A percentile compares a stretch with the other conserved stretches of the same genome.
Conservation (phyloP, 805 yeast species). For the Zygosaccharomyces bisporus region DNA sequence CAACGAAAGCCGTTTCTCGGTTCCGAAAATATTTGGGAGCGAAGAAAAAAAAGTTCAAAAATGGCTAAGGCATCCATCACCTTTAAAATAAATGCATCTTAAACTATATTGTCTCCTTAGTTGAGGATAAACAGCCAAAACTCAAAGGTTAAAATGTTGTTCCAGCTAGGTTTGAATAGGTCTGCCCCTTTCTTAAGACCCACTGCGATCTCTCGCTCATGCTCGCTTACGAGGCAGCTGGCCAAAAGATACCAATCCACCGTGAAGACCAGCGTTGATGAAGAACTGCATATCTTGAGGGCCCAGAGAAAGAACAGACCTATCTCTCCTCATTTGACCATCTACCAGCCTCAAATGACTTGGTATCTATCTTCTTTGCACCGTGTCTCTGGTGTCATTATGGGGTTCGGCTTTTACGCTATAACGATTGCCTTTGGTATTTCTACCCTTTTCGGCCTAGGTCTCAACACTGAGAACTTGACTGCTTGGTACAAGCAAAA, state of each 20-base stretch:
- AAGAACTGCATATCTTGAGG: conserved; percentile 65
- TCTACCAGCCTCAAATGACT: conserved; percentile 89
- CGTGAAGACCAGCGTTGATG: conserved; percentile 33
- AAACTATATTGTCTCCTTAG: not conserved
- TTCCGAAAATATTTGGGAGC: conserved; percentile 1
- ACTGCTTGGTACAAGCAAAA: conserved; percentile 46
- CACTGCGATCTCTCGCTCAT: conserved; percentile 12
- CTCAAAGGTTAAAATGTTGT: conserved; percentile 10
- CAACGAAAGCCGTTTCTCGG: conserved; percentile 5
- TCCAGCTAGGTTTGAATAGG: conserved; percentile 19
- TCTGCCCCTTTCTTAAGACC: conserved; percentile 12
- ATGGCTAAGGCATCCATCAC: not conserved
- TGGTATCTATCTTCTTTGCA: conserved; percentile 77
- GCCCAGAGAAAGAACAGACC: conserved; percentile 89
- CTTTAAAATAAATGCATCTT: not conserved
- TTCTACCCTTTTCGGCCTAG: conserved; percentile 57
- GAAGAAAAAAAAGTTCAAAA: not conserved
- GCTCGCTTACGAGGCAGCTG: conserved; percentile 9
- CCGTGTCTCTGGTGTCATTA: conserved; percentile 80
- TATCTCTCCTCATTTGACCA: conserved; percentile 80
- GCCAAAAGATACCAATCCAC: conserved; percentile 13
- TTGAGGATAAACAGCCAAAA: not conserved
- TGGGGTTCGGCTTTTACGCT: conserved; percentile 76
- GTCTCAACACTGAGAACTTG: conserved; percentile 35
- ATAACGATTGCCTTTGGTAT: conserved; percentile 74